Evolutionary conservation across 768 basidiomycete genomes (phyloP).

Genomic region (Boletus rubroflammeus): DNA sequence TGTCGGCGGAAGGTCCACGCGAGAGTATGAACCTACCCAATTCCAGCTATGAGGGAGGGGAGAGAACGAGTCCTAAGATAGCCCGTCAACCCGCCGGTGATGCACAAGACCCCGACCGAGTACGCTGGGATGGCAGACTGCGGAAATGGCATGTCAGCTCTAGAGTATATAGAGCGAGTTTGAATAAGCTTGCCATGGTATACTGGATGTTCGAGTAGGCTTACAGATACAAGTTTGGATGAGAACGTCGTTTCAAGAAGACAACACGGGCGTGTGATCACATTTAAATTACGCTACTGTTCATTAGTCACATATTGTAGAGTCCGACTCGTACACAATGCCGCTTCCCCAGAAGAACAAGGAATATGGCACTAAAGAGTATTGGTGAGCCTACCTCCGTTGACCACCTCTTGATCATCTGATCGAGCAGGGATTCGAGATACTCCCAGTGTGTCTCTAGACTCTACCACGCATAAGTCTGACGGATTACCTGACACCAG

Average conservation of each 20-base stretch:
- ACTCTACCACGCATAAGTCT: neutral
- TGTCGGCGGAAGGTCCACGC: too few relatives aligned
- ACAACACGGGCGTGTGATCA: slow-evolving; percentile 16
- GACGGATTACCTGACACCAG: slow-evolving; percentile 4
- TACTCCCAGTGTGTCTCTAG: slow-evolving; percentile 53
- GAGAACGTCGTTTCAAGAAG: neutral
- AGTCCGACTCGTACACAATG: too few relatives aligned
- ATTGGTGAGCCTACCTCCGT: slow-evolving; percentile 49
- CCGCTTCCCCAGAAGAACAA: slow-evolving; percentile 60
- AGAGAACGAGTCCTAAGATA: slow-evolving; percentile 70
- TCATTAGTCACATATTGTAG: neutral
- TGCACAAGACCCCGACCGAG: slow-evolving; percentile 70
- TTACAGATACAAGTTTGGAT: slow-evolving; percentile 15
- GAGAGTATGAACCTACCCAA: slow-evolving; percentile 48
- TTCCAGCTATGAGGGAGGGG: slow-evolving; percentile 80
- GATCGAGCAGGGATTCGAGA: slow-evolving; percentile 55
- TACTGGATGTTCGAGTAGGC: slow-evolving; percentile 13
- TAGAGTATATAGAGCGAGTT: neutral
- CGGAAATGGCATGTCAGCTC: slow-evolving; percentile 24
- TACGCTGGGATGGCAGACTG: slow-evolving; percentile 83
- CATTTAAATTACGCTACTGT: neutral
- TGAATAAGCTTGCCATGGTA: slow-evolving; percentile 29
- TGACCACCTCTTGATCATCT: neutral
- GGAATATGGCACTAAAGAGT: slow-evolving; percentile 63
- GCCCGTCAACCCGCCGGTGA: slow-evolving; percentile 73